Percentiles rank a stretch among this genome's conserved stretches.
Conservation (phyloP, 192 early-diverging fungal species). For the Pilaira anomala region DNA sequence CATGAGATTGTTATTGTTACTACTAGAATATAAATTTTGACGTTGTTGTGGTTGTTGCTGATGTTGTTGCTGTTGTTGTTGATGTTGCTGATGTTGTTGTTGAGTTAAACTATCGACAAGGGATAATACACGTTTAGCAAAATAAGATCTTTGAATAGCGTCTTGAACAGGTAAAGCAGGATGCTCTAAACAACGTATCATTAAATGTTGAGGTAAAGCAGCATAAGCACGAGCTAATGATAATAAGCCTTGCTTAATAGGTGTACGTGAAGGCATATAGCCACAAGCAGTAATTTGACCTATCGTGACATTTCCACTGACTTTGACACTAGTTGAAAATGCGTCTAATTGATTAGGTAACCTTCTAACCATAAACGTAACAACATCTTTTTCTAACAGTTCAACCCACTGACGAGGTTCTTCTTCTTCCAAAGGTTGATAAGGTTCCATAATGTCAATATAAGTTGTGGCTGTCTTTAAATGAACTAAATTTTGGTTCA, state of each 20-base stretch:
- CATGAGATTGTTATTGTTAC: neutral
- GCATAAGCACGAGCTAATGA: slow-evolving; percentile 16
- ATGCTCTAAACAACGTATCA: slow-evolving; percentile 26
- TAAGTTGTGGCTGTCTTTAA: slow-evolving; percentile 1
- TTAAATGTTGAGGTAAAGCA: slow-evolving; percentile 12
- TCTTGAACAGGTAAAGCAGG: slow-evolving; percentile 26
- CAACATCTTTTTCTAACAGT: slow-evolving; percentile 14
- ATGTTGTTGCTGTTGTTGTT: slow-evolving; percentile 4
- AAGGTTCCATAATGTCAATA: slow-evolving; percentile 8
- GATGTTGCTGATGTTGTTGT: neutral
- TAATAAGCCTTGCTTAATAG: slow-evolving; percentile 12
- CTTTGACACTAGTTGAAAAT: slow-evolving; percentile 5
- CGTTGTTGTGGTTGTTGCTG: neutral
- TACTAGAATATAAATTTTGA: neutral
- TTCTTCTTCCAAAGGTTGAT: slow-evolving; percentile 14
- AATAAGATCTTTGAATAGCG: slow-evolving; percentile 21
- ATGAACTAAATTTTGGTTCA: neutral
- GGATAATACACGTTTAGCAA: slow-evolving; percentile 15
- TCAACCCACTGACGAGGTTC: slow-evolving; percentile 12
- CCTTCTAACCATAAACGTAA: slow-evolving; percentile 12
- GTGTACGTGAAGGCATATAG: slow-evolving; percentile 26
- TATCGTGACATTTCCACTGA: slow-evolving; percentile 22
- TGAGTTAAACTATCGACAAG: neutral
- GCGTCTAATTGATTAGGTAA: slow-evolving; percentile 19
- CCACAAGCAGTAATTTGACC: slow-evolving; percentile 20